Base-by-base conservation (phyloP, 176 grass and related monocot species). In the Metroxylon sagu region DNA sequence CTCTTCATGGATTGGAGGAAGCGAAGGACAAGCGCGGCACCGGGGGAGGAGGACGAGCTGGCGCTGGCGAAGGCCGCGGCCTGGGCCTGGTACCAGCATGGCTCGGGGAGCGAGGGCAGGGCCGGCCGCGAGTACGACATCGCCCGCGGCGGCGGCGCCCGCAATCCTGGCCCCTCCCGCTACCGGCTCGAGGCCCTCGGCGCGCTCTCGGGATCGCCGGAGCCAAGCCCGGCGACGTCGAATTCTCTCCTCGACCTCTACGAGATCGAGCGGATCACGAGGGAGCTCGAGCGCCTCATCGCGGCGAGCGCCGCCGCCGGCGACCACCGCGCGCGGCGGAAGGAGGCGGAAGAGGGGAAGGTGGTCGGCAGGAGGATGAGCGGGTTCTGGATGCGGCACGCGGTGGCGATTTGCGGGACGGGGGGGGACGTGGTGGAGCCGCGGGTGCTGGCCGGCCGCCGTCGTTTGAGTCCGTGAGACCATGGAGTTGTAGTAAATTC, bases 251-350 rank as follows among this genome's bases (percentile, higher is more conserved):
- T 95, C n/a, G 89, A 95, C 71, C 59, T 80, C 52, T 95, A 85
- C 72, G 84, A 88, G 81, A 62, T 88, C 55, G 84, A 79, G 48
- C 74, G 84, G 81, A 88, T 95, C 71, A 81, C 81, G 12, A 60
- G 52, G 28, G 78, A 88, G 68, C 71, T 88, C 14, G 75, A 88
- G 64, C 65, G 81, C 1, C 66, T 84, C 51, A 61, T 83, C 67
- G 50, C 54, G 25, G 55, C 66, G 1, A 25, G 31, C 43, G 18
- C 53, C 5, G 59, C 48, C 25, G 49, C 70, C 8, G 74, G 49
- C 66, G 25, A 30, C 56, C 19, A 4, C 26, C 43, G 31, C 16
- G 30, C 14, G 3, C 67, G 50, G 3, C 14, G 43, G 26, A 27
- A 1, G 17, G 26, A 8, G 3, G 30, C 0, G 78, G 50, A 55